Conservation (phyloP, 2,329 filamentous ascomycete species). For the Sphaerulina vaccinii region DNA sequence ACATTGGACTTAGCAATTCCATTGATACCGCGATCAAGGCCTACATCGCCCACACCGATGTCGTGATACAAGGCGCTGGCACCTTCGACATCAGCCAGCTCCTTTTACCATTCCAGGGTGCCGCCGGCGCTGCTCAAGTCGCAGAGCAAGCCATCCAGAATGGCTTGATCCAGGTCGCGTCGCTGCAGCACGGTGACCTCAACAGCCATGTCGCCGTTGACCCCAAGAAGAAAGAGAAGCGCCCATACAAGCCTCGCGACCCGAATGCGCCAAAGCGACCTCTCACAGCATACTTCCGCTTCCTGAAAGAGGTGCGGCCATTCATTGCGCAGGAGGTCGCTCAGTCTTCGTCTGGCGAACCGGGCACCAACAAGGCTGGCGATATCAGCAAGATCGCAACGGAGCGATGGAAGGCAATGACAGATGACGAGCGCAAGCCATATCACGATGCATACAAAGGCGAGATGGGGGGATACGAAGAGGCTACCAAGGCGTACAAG, state of each 20-base stretch:
- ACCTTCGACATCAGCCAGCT: slow-evolving; percentile 36
- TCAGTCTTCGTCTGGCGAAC: slow-evolving; percentile 49
- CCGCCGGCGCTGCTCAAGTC: slow-evolving; percentile 28
- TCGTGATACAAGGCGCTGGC: slow-evolving; percentile 61
- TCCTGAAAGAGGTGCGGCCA: slow-evolving; percentile 81
- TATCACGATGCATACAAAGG: slow-evolving; percentile 60
- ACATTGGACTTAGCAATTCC: slow-evolving; percentile 74
- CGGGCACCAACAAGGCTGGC: slow-evolving; percentile 75
- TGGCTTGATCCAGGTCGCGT: slow-evolving; percentile 12
- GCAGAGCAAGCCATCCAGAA: slow-evolving; percentile 24
- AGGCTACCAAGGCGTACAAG: slow-evolving; percentile 57
- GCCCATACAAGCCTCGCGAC: slow-evolving; percentile 58
- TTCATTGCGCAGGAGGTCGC: slow-evolving; percentile 71
- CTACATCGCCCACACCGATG: slow-evolving; percentile 85
- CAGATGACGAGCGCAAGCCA: slow-evolving; percentile 68
- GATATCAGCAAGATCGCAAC: slow-evolving; percentile 87
- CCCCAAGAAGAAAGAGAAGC: slow-evolving; percentile 35
- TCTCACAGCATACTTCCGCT: slow-evolving; percentile 91
- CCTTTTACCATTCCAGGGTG: slow-evolving; percentile 30
- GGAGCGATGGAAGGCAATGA: slow-evolving; percentile 79
- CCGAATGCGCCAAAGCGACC: slow-evolving; percentile 94
- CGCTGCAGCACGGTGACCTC: neutral
- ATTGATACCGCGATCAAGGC: slow-evolving; percentile 77
- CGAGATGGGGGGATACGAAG: slow-evolving; percentile 57
- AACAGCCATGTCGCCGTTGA: slow-evolving; percentile 22